phyloP scores from a whole-genome alignment of 768 basidiomycete genomes.

The Rhizopogon vinicolor region DNA sequence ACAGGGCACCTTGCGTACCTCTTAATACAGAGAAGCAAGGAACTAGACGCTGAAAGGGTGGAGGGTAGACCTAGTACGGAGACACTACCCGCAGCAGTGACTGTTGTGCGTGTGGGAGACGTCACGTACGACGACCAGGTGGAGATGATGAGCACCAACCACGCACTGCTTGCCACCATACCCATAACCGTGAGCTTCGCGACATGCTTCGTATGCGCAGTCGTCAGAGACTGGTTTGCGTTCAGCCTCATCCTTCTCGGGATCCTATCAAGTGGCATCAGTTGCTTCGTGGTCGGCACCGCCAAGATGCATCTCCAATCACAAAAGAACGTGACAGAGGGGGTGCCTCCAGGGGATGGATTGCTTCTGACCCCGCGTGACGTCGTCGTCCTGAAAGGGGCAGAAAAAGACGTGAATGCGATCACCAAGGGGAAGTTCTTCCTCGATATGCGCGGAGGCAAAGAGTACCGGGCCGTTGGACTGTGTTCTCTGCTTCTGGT shows the following conservation, averaged over 20 bases:
- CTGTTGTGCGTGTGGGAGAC: slow-evolving; percentile 17
- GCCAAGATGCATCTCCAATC: slow-evolving; percentile 16
- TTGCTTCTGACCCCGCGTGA: slow-evolving; percentile 19
- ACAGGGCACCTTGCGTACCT: slow-evolving; percentile 28
- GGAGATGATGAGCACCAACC: neutral
- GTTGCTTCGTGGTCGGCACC: slow-evolving; percentile 25
- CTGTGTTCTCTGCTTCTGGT: slow-evolving; percentile 27
- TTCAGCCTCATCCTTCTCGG: slow-evolving; percentile 30
- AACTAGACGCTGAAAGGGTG: neutral
- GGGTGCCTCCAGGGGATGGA: slow-evolving; percentile 27
- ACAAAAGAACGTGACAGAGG: slow-evolving; percentile 15
- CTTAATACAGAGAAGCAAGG: slow-evolving; percentile 13
- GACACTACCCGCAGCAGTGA: slow-evolving; percentile 15
- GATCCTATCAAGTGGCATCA: slow-evolving; percentile 26
- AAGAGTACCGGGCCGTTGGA: slow-evolving; percentile 18
- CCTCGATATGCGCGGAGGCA: slow-evolving; percentile 11
- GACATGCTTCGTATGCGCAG: slow-evolving; percentile 19
- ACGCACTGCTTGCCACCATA: slow-evolving; percentile 16
- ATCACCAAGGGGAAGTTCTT: slow-evolving; percentile 28
- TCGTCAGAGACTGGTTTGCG: slow-evolving; percentile 24
- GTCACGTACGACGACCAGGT: slow-evolving; percentile 13
- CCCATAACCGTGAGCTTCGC: slow-evolving; percentile 20
- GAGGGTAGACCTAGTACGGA: slow-evolving; percentile 7
- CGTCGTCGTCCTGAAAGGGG: slow-evolving; percentile 26
- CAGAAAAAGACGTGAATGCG: slow-evolving; percentile 24